phyloP scores from a whole-genome alignment of 305 asterid genomes.

The Solanum hybrid region DNA sequence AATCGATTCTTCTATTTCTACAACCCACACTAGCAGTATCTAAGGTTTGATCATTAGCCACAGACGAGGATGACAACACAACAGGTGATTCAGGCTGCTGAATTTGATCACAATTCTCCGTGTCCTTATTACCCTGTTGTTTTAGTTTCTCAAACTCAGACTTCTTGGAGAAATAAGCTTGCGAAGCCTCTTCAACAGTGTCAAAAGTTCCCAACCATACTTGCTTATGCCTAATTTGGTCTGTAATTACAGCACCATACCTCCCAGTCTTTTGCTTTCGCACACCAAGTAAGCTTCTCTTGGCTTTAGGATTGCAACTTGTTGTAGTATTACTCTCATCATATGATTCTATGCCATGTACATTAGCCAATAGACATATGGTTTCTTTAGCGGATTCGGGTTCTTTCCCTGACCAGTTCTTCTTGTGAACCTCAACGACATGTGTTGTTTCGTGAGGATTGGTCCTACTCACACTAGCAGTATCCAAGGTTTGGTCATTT shows the following conservation, averaged over 20 bases:
- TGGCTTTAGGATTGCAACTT: not conserved
- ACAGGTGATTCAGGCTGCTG: not conserved
- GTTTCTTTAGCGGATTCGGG: not conserved
- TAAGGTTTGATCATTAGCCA: not conserved
- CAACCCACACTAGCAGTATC: not conserved
- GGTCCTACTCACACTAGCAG: not conserved
- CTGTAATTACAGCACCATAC: not conserved
- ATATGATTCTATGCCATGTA: not conserved
- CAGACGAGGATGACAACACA: not conserved
- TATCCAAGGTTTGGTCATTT: not conserved
- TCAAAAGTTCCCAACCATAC: not conserved
- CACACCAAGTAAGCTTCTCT: not conserved
- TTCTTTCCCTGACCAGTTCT: not conserved
- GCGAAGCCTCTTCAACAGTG: not conserved
- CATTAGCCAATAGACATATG: not conserved
- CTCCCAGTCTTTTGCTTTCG: not conserved
- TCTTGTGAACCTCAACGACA: not conserved
- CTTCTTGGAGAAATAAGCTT: not conserved
- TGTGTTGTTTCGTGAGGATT: not conserved
- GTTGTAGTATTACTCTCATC: not conserved
- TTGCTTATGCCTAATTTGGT: not conserved
- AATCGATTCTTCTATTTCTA: not conserved
- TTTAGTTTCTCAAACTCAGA: not conserved
- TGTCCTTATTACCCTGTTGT: not conserved
- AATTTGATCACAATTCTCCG: not conserved